Evolutionary conservation across 345 rosid species (phyloP).

Genomic region (Turritis glabra): DNA sequence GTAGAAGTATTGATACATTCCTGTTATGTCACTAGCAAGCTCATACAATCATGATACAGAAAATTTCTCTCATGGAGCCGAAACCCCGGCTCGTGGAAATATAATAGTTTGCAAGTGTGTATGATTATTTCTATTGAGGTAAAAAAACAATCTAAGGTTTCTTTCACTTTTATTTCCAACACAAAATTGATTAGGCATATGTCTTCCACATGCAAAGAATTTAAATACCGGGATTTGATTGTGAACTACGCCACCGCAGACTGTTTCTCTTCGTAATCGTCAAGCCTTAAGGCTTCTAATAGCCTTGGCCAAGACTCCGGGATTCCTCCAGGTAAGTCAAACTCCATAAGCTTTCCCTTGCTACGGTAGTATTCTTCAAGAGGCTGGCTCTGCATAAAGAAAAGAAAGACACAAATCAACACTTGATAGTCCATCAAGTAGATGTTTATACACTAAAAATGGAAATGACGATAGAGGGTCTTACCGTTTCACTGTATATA

Average conservation of each 20-base stretch:
- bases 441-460: background rate
- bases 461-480: background rate
- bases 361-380: conserved; percentile 77
- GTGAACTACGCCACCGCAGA: conserved; percentile 63
- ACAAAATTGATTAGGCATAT: conserved; percentile 60
- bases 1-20: conserved; percentile 28
- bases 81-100: background rate
- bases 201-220: conserved; percentile 60
- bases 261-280: conserved; percentile 68
- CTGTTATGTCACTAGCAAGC: conserved; percentile 27
- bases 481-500: conserved; percentile 74
- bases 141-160: conserved; percentile 15
- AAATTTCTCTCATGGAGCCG: conserved; percentile 5
- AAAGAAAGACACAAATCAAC: background rate
- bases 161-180: conserved; percentile 32
- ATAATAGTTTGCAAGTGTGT: conserved; percentile 27
- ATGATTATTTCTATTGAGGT: conserved; percentile 28
- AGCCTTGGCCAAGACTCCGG: conserved; percentile 97
- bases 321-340: conserved; percentile 90
- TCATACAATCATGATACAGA: conserved; percentile 39
- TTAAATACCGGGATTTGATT: conserved; percentile 32
- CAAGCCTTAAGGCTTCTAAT: conserved; percentile 82
- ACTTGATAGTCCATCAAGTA: background rate
- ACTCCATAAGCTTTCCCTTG: conserved; percentile 76
- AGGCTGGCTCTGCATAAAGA: conserved; percentile 73